Evolutionary conservation across 208 protist species (phyloP).

Genomic region (Crithidia brevicula): DNA sequence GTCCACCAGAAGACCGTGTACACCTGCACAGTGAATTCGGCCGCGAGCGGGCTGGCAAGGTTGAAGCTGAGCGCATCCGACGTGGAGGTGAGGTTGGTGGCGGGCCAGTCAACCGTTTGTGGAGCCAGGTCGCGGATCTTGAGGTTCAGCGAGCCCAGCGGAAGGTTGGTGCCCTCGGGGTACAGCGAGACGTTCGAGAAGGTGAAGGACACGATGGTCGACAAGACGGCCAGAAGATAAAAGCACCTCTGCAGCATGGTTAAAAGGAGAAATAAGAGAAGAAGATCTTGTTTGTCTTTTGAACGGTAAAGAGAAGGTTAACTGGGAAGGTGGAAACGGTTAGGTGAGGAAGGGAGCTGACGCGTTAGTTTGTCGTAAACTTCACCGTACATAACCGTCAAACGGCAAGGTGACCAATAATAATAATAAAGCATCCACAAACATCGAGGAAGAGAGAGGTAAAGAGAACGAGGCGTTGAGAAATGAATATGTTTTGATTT

Average conservation of each 20-base stretch:
- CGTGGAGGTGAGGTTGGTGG: slow-evolving; percentile 7
- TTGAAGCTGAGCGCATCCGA: not conserved
- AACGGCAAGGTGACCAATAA: too few relatives aligned
- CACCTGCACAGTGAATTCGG: slow-evolving; percentile 11
- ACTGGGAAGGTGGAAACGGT: not conserved
- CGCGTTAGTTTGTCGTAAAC: too few relatives aligned
- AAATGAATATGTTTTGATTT: too few relatives aligned
- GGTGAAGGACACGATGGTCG: slow-evolving; percentile 3
- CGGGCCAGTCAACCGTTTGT: slow-evolving; percentile 11
- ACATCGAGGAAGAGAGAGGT: too few relatives aligned
- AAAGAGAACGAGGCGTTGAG: too few relatives aligned
- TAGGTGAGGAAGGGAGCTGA: too few relatives aligned
- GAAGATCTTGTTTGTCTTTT: not conserved
- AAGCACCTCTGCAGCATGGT: slow-evolving; percentile 10
- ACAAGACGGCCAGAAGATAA: slow-evolving; percentile 13
- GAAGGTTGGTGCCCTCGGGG: not conserved
- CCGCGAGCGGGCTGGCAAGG: slow-evolving; percentile 5
- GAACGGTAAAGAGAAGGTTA: not conserved
- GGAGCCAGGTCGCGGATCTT: slow-evolving; percentile 7
- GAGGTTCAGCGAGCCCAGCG: slow-evolving; percentile 5
- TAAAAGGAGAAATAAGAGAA: not conserved
- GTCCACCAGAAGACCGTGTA: slow-evolving; percentile 16
- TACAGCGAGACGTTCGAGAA: slow-evolving; percentile 15
- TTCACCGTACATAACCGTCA: too few relatives aligned
- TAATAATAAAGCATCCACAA: too few relatives aligned